Evolutionary conservation across 768 basidiomycete genomes (phyloP).

Genomic region (Dendrothele bispora): DNA sequence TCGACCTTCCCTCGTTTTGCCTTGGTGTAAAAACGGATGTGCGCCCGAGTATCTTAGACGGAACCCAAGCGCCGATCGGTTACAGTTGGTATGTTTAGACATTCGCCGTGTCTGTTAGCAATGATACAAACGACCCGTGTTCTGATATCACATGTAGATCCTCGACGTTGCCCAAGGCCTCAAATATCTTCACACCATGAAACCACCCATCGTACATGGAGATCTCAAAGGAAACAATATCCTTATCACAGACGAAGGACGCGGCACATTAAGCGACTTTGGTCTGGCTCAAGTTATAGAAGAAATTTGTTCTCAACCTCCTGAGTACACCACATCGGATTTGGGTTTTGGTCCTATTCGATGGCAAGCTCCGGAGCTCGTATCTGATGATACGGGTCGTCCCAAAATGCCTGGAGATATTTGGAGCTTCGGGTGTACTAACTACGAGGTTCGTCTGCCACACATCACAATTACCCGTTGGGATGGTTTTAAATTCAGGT

Average conservation of each 20-base stretch:
- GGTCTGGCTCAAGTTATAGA: conserved; percentile 38
- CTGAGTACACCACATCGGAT: conserved; percentile 26
- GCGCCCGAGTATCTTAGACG: conserved; percentile 41
- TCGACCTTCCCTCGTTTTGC: conserved; percentile 39
- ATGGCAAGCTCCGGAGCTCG: conserved; percentile 34
- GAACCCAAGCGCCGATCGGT: conserved; percentile 32
- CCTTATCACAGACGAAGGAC: conserved; percentile 39
- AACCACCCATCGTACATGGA: conserved; percentile 30
- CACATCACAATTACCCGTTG: background rate
- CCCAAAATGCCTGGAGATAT: conserved; percentile 27
- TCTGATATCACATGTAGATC: conserved; percentile 28
- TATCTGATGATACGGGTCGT: conserved; percentile 27
- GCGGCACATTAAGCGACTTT: conserved; percentile 44
- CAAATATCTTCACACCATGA: conserved; percentile 39
- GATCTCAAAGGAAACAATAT: conserved; percentile 33
- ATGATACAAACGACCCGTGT: too few relatives aligned
- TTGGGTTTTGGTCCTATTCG: conserved; percentile 28
- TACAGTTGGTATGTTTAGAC: conserved; percentile 32
- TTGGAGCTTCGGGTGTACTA: conserved; percentile 36
- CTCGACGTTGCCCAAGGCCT: conserved; percentile 44
- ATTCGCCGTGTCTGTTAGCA: background rate
- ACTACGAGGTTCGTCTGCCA: conserved; percentile 26
- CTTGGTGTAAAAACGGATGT: conserved; percentile 51
- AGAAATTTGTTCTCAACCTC: too few relatives aligned
- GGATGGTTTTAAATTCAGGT: too few relatives aligned